Conservation (phyloP, 2,329 filamentous ascomycete species). For the Stachybotrys chartarum region DNA sequence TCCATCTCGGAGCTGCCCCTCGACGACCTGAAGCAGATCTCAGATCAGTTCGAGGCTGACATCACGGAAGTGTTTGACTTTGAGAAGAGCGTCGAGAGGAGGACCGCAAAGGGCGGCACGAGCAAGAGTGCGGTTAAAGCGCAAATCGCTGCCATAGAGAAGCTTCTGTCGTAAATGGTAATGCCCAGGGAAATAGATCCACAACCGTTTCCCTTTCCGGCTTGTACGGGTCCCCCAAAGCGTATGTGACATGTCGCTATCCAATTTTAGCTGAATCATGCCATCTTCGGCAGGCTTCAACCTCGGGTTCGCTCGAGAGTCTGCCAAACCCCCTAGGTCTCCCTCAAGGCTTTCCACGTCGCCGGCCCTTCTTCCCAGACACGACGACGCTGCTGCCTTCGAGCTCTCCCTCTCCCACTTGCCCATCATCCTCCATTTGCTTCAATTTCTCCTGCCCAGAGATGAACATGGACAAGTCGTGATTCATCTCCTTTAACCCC, state of each 20-base stretch:
- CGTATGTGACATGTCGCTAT: too few relatives aligned
- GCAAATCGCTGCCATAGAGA: constrained; percentile 37
- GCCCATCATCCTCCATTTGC: constrained; percentile 56
- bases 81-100: constrained; percentile 74
- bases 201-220: too few relatives aligned
- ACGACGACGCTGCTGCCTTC: constrained; percentile 65
- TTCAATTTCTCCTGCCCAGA: constrained; percentile 74
- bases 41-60: constrained; percentile 63
- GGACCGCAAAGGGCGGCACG: constrained; percentile 69
- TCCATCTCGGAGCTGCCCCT: constrained; percentile 64
- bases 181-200: too few relatives aligned
- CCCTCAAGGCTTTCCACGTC: constrained; percentile 38
- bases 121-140: constrained; percentile 60
- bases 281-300: too few relatives aligned
- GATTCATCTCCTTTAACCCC: constrained; percentile 78
- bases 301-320: too few relatives aligned
- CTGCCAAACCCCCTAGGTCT: constrained; percentile 1
- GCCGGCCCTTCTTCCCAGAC: constrained; percentile 51
- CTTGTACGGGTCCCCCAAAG: too few relatives aligned
- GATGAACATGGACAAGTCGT: constrained; percentile 83
- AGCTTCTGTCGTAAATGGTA: too few relatives aligned
- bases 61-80: constrained; percentile 70
- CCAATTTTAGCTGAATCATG: too few relatives aligned
- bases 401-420: constrained; percentile 61
- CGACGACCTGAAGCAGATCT: constrained; percentile 61